These are phyloP conservation scores for Calonectria henricotiae DNA, from an alignment of 2,329 filamentous ascomycete species.

Conservation along the genomic window DNA sequence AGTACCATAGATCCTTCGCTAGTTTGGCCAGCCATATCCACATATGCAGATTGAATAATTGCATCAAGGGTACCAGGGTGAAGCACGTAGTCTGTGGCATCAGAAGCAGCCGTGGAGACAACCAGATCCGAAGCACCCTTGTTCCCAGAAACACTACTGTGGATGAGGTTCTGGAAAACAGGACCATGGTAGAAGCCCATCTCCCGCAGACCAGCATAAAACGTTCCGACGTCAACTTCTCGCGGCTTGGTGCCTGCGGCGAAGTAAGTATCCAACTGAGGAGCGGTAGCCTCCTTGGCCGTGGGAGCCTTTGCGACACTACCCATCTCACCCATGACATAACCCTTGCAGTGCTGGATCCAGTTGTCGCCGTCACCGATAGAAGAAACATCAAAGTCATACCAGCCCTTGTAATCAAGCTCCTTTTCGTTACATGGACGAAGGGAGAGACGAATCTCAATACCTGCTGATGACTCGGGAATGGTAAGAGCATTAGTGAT, in stretches of 20 bases:
- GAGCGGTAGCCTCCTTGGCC: background rate
- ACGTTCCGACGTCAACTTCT: background rate
- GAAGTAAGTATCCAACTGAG: background rate
- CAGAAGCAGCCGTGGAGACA: background rate
- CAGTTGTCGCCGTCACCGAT: conserved; percentile 6
- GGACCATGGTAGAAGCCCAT: conserved; percentile 9
- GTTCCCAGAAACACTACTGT: background rate
- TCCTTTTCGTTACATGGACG: conserved; percentile 2
- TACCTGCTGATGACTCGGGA: conserved; percentile 1
- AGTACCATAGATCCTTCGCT: conserved; percentile 4
- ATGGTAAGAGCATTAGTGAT: conserved; percentile 7
- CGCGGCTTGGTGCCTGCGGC: background rate
- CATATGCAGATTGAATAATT: conserved; percentile 11
- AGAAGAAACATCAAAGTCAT: conserved; percentile 17
- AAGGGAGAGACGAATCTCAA: conserved; percentile 5
- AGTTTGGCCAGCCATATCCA: conserved; percentile 5
- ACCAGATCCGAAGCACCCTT: conserved; percentile 3
- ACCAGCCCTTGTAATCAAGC: conserved; percentile 6
- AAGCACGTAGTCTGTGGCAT: conserved; percentile 1
- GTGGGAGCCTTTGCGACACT: conserved; percentile 6
- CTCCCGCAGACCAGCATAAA: background rate
- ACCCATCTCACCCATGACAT: background rate
- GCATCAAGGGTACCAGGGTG: conserved; percentile 10
- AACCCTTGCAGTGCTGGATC: conserved; percentile 13
- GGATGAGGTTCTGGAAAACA: conserved; percentile 2